Conservation (phyloP, 108 stramenopile species). For the Fistulifera pelliculosa region DNA sequence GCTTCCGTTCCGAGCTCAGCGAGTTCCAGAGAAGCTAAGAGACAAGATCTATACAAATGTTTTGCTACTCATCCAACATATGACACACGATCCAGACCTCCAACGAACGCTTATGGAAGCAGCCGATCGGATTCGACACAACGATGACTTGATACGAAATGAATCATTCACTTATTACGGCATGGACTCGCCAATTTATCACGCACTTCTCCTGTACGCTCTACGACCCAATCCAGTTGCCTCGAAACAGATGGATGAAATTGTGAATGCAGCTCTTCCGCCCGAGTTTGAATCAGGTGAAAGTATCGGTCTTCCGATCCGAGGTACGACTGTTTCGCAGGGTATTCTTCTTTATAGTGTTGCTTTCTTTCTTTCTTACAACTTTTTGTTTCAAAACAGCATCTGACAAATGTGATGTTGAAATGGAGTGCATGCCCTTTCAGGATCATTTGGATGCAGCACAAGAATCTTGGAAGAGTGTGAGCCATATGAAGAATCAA, state of each 20-base stretch:
- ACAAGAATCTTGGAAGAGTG: slow-evolving; percentile 10
- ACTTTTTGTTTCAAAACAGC: slow-evolving; percentile 8
- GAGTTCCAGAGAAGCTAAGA: slow-evolving; percentile 4
- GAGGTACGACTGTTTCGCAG: slow-evolving; percentile 9
- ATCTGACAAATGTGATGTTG: slow-evolving; percentile 36
- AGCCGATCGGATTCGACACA: not conserved
- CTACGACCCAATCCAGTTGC: slow-evolving; percentile 24
- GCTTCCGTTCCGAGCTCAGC: slow-evolving; percentile 13
- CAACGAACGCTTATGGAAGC: not conserved
- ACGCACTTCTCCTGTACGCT: slow-evolving; percentile 25
- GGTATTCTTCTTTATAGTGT: not conserved
- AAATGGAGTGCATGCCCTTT: slow-evolving; percentile 38
- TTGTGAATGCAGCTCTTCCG: slow-evolving; percentile 11
- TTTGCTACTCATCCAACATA: not conserved
- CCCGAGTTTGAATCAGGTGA: slow-evolving; percentile 4
- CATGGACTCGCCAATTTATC: slow-evolving; percentile 6
- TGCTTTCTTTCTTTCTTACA: not conserved
- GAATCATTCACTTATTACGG: slow-evolving; percentile 12
- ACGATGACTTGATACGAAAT: not conserved
- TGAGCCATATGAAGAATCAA: not conserved
- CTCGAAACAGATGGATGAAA: slow-evolving; percentile 6
- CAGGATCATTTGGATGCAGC: slow-evolving; percentile 23
- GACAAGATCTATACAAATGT: not conserved
- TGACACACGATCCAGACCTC: not conserved
- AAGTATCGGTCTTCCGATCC: slow-evolving; percentile 28